Base-by-base conservation (phyloP, 345 rosid species). In the Erysimum cheiranthoides region DNA sequence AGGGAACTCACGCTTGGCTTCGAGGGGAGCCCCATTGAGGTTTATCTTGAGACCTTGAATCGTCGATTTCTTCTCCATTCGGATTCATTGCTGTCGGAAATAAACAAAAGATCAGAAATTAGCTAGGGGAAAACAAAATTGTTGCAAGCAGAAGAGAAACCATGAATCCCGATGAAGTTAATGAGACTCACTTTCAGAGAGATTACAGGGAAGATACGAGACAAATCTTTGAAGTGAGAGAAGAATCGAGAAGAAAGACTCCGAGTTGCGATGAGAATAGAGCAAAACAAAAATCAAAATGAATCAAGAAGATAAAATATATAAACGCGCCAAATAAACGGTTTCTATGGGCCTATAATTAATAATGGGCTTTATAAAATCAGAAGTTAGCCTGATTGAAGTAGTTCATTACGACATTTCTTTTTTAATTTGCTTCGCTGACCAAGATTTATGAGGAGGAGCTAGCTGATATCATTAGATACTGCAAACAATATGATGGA, bases 31-130 rank as follows among this genome's bases (percentile, higher is more conserved):
- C 71, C 73, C 87, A 74, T 32, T 94, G 88, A 16, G 92, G 90
- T 66, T 88, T 85, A 67, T 87, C 85, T 86, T 88, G 96, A 53
- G 91, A 75, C 49, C 82, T 85, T 31, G 81, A 73, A 58, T 79
- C 73, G 63, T 81, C 78, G 4, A 73, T 66, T 65, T 88, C 93
- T 2, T 88, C 96, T 45, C 92, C 71, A 63, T 58, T 82, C 73
- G 88, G 81, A 83, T 90, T 88, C 96, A 91, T 91, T 54, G 35
- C 87, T 85, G 59, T n/a, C n/a, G n/a, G n/a, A n/a, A n/a, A n/a
- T n/a, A n/a, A n/a, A n/a, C n/a, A n/a, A n/a, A n/a, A n/a, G n/a
- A n/a, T n/a, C n/a, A n/a, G n/a, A n/a, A n/a, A n/a, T n/a, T n/a
- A n/a, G n/a, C n/a, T n/a, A n/a, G n/a, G n/a, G n/a, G n/a, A n/a